Evolutionary conservation across 257 asterid species (phyloP).

Genomic region (Scutellaria baicalensis): DNA sequence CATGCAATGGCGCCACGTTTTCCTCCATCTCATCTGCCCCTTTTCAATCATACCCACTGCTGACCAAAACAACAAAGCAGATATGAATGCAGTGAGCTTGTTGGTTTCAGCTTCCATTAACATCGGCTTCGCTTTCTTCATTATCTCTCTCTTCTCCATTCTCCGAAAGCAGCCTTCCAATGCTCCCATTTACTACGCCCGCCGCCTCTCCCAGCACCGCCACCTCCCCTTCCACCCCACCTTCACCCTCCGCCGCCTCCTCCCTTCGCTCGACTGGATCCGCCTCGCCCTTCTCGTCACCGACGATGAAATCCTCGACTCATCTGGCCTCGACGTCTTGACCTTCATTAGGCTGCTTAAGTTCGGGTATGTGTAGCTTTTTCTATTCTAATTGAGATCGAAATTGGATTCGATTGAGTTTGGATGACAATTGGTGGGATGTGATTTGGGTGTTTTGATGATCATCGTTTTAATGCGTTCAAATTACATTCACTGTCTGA

Average conservation of each 20-base stretch:
- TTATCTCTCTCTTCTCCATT: constrained; percentile 60
- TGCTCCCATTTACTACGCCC: constrained; percentile 66
- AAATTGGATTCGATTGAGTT: neutral
- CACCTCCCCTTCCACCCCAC: constrained; percentile 26
- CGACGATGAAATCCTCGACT: constrained; percentile 69
- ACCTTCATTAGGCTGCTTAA: constrained; percentile 67
- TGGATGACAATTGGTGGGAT: neutral
- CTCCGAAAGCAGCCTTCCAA: constrained; percentile 58
- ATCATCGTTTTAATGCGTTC: neutral
- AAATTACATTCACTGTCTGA: neutral
- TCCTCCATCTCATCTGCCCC: neutral
- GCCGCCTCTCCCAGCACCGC: constrained; percentile 68
- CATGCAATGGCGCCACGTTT: constrained; percentile 22
- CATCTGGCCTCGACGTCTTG: constrained; percentile 73
- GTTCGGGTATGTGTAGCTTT: constrained; percentile 51
- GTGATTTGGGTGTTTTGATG: neutral
- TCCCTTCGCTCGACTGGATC: constrained; percentile 75
- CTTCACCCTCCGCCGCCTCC: constrained; percentile 34
- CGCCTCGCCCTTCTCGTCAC: constrained; percentile 42
- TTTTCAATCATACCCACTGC: neutral
- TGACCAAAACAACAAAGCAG: neutral
- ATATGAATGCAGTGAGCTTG: constrained; percentile 65
- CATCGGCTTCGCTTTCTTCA: constrained; percentile 59
- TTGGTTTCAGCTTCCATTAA: constrained; percentile 68
- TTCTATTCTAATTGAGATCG: neutral